phyloP scores from a whole-genome alignment of 257 asterid species.

The Mentha longifolia region DNA sequence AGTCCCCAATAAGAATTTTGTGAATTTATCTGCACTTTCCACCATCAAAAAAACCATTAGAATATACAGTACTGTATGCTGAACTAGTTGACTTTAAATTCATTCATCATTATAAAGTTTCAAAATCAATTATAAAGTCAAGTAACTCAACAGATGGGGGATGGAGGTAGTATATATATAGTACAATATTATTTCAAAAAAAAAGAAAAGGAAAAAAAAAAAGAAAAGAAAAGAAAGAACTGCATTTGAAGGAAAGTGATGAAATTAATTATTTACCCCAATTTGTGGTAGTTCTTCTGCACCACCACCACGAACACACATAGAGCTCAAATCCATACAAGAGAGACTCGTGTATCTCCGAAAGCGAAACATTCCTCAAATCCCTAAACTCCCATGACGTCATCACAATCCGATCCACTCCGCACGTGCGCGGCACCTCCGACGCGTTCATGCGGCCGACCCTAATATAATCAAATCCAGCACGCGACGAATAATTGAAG shows the following conservation, averaged over 20 bases:
- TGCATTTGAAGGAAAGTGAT: not conserved
- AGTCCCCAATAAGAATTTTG: not conserved
- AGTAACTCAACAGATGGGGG: no score
- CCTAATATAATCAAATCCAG: not conserved
- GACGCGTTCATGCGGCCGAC: conserved; percentile 4
- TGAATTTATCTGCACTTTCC: not conserved
- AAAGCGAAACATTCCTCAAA: not conserved
- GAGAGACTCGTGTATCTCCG: conserved; percentile 20
- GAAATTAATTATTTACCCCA: not conserved
- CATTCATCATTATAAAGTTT: no score
- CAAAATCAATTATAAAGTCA: no score
- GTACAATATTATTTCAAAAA: no score
- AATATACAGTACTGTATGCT: no score
- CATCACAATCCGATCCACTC: not conserved
- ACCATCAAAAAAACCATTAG: not conserved
- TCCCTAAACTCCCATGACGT: conserved; percentile 20
- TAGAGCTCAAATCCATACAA: conserved; percentile 11
- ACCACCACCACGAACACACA: not conserved
- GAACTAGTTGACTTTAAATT: no score
- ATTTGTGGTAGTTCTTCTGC: not conserved
- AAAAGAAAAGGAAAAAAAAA: no score
- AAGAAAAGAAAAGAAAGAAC: no score
- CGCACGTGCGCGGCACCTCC: not conserved
- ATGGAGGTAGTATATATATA: no score
- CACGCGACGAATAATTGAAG: not conserved